phyloP scores from a whole-genome alignment of 495 filamentous ascomycete species.

The Penicillium crystallinum region DNA sequence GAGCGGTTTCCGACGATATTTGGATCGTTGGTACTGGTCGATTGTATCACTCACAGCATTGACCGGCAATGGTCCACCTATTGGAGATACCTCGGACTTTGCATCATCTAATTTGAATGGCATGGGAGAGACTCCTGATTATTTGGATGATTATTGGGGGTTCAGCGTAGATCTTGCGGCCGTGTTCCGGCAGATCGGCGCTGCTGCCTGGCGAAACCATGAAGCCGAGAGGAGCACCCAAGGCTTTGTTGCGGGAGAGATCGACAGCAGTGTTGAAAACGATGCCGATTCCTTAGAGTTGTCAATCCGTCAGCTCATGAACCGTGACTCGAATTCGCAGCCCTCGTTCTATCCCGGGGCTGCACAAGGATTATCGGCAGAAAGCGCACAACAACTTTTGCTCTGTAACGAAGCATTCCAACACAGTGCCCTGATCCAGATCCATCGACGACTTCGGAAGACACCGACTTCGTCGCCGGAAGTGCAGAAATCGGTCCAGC shows the following conservation, averaged over 20 bases:
- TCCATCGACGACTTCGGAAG: constrained; percentile 36
- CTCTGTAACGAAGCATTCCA: constrained; percentile 48
- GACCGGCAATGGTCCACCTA: constrained; percentile 43
- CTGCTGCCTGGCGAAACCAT: constrained; percentile 36
- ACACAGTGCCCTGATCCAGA: constrained; percentile 44
- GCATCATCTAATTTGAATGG: constrained; percentile 13
- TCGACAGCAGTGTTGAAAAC: constrained; percentile 23
- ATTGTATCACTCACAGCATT: constrained; percentile 44
- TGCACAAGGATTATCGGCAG: constrained; percentile 29
- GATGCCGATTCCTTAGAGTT: constrained; percentile 32
- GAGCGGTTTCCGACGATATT: constrained; percentile 38
- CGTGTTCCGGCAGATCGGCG: constrained; percentile 41
- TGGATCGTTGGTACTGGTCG: constrained; percentile 44
- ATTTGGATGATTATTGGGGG: constrained; percentile 46
- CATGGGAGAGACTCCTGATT: constrained; percentile 28
- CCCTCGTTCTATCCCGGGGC: constrained; percentile 41
- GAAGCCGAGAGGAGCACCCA: constrained; percentile 14
- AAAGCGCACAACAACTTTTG: constrained; percentile 32
- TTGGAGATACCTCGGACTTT: constrained; percentile 27
- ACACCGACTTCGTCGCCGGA: constrained; percentile 28
- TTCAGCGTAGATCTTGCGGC: constrained; percentile 39
- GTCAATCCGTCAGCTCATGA: constrained; percentile 35
- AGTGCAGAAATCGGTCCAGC: constrained; percentile 38
- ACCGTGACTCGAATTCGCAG: constrained; percentile 23
- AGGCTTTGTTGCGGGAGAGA: constrained; percentile 16